These are phyloP conservation scores for Akanthomyces uredinophilus DNA, from an alignment of 2,329 filamentous ascomycete genomes.

Conservation along the genomic window DNA sequence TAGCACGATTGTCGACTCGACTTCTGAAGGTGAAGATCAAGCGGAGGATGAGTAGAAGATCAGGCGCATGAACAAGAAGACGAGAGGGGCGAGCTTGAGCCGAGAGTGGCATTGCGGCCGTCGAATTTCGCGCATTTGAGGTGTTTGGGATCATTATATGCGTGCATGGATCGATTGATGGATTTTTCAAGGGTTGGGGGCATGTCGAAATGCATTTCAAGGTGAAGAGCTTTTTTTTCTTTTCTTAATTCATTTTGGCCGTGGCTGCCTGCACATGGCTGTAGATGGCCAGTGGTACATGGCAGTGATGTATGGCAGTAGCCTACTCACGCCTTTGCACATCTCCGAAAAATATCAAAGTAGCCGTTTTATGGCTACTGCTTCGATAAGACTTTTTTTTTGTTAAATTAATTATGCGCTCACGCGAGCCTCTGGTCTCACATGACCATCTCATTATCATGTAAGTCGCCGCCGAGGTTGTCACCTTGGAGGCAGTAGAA, in stretches of 20 bases:
- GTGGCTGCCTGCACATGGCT: no score
- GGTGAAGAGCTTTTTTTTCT: background rate
- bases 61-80: background rate
- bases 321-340: background rate
- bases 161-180: background rate
- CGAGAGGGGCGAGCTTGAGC: background rate
- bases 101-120: background rate
- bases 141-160: background rate
- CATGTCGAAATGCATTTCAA: no score
- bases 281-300: background rate
- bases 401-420: no score
- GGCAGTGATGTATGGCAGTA: background rate
- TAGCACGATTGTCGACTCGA: slow-evolving; percentile 21
- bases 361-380: background rate
- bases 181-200: no score
- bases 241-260: no score
- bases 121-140: background rate
- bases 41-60: background rate
- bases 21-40: background rate
- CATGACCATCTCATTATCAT: no score
- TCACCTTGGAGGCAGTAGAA: background rate
- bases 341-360: background rate
- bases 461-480: background rate
- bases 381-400: background rate
- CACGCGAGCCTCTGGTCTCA: no score